These are phyloP conservation scores for Tolypocladium amazonense DNA, from an alignment of 2,329 filamentous ascomycete species.

Conservation along the genomic window DNA sequence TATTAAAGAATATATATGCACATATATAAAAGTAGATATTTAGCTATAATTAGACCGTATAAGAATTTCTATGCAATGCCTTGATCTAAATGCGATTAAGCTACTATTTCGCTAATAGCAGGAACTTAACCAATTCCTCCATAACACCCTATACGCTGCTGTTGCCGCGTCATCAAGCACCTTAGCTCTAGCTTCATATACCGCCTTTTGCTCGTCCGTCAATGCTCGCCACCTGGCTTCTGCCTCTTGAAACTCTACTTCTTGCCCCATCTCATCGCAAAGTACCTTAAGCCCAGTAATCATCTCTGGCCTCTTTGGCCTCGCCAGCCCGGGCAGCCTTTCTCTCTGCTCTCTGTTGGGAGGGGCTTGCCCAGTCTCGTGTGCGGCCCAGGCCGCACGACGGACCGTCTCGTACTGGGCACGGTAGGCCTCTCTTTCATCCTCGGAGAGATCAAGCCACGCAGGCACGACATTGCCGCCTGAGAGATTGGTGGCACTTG, in stretches of 20 bases:
- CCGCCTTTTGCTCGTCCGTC: not conserved
- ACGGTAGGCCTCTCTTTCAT: not conserved
- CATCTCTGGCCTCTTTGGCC: not conserved
- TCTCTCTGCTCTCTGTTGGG: not conserved
- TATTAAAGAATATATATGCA: too few relatives aligned
- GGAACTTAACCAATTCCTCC: not conserved
- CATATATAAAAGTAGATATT: too few relatives aligned
- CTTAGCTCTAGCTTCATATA: not conserved
- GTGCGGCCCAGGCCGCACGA: not conserved
- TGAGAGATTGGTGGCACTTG: not conserved
- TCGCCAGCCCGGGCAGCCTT: not conserved
- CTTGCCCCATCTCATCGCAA: not conserved
- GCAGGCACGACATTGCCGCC: not conserved
- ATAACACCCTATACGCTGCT: not conserved
- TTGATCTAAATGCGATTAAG: too few relatives aligned
- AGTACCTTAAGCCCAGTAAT: not conserved
- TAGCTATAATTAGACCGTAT: too few relatives aligned
- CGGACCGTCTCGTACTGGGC: not conserved
- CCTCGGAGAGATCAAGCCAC: not conserved
- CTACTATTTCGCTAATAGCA: not conserved
- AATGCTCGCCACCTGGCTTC: not conserved
- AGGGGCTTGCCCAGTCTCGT: not conserved
- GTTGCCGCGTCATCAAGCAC: not conserved
- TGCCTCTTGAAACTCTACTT: not conserved
- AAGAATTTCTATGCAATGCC: too few relatives aligned